A percentile compares a stretch with the other conserved stretches of the same genome.
phyloP scores from a whole-genome alignment of 1,284 basidiomycete genomes.

The Sporisorium scitamineum region DNA sequence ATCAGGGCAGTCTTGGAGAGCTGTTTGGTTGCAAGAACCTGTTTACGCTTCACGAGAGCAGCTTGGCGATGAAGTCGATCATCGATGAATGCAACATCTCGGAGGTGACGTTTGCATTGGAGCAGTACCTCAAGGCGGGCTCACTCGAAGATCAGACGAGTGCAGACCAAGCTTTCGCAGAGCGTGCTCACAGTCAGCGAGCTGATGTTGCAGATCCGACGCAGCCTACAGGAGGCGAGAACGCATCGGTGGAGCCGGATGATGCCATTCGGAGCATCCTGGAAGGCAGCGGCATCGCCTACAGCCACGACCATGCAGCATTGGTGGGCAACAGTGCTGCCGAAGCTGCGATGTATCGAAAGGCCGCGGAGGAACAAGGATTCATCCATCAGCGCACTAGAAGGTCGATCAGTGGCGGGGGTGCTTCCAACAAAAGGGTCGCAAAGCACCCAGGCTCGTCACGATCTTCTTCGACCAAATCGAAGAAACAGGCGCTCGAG shows the following conservation, averaged over 20 bases:
- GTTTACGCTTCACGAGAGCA: conserved; percentile 79
- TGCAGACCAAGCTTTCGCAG: conserved; percentile 21
- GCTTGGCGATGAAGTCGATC: conserved; percentile 46
- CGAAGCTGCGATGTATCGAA: conserved; percentile 27
- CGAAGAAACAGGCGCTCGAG: conserved; percentile 1
- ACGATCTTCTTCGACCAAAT: neutral
- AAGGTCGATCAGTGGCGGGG: neutral
- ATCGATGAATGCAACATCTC: conserved; percentile 56
- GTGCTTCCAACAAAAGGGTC: neutral
- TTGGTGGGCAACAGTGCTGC: conserved; percentile 29
- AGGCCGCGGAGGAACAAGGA: conserved; percentile 2
- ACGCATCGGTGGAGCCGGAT: conserved; percentile 6
- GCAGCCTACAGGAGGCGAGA: neutral
- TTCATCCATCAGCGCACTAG: conserved; percentile 5
- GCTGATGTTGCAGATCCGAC: conserved; percentile 2
- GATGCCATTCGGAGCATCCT: conserved; percentile 34
- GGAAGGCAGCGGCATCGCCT: conserved; percentile 35
- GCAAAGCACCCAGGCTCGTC: conserved; percentile 1
- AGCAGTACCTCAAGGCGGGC: conserved; percentile 26
- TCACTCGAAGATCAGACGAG: conserved; percentile 17
- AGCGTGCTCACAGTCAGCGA: conserved; percentile 20
- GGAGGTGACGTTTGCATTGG: conserved; percentile 40
- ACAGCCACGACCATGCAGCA: conserved; percentile 39
- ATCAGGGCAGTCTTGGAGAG: conserved; percentile 79
- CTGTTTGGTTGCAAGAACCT: conserved; percentile 85